These are phyloP conservation scores for Hypomontagnella monticulosa DNA, from an alignment of 495 filamentous ascomycete genomes.

Conservation along the genomic window DNA sequence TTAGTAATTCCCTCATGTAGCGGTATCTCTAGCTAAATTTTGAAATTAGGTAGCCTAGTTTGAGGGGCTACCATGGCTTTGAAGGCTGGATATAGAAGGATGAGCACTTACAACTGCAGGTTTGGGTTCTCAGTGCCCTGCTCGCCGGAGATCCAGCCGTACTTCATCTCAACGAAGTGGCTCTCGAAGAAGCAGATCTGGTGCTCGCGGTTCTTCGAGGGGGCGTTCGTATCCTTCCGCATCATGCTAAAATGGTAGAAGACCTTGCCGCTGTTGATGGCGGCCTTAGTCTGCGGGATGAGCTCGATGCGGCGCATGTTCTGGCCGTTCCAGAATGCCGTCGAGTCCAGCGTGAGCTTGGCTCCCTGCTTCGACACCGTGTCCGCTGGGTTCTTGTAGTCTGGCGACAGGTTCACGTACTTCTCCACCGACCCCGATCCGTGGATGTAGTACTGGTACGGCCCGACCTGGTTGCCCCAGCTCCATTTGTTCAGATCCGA, in stretches of 20 bases:
- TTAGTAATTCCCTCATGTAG: background rate
- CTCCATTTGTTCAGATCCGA: slow-evolving; percentile 67
- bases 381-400: slow-evolving; percentile 72
- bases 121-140: slow-evolving; percentile 60
- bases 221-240: slow-evolving; percentile 63
- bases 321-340: slow-evolving; percentile 68
- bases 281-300: slow-evolving; percentile 70
- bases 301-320: slow-evolving; percentile 69
- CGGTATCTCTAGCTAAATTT: too few species aligned
- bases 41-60: too few species aligned
- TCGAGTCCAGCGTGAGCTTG: slow-evolving; percentile 70
- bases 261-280: slow-evolving; percentile 66
- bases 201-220: slow-evolving; percentile 68
- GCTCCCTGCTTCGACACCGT: slow-evolving; percentile 65
- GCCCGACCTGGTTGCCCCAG: slow-evolving; percentile 71
- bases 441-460: slow-evolving; percentile 81
- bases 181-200: slow-evolving; percentile 76
- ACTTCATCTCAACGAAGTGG: slow-evolving; percentile 78
- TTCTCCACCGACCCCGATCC: slow-evolving; percentile 61
- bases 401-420: slow-evolving; percentile 64
- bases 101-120: slow-evolving; percentile 51
- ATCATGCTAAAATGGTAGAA: slow-evolving; percentile 74
- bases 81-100: background rate
- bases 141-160: slow-evolving; percentile 70
- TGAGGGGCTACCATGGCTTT: too few species aligned